Evolutionary conservation across 208 protist species (phyloP), one percentile per base, ranked within the genome.

Genomic region (Wallacemonas sp.): DNA sequence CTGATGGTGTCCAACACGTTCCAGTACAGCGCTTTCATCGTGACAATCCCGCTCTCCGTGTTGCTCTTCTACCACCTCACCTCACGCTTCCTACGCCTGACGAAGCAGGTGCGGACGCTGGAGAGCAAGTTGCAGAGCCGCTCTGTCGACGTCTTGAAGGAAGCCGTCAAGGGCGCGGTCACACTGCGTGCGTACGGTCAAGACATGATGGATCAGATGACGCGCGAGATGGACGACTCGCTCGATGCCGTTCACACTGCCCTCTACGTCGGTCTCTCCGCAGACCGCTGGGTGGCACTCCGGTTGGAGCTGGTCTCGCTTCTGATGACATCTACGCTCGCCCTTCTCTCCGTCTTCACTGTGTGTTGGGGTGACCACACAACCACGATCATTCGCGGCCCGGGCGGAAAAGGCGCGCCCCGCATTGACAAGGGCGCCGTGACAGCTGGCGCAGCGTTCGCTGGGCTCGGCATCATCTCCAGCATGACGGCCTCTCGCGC

Each of bases 31-130:
- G 73, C 75, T 41, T 93, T 90, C 55, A 68, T 88, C 45, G 60
- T 78, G 5, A 75, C 90, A 19, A 53, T 93, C 44, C 87, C 87
- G 27, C 65, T 93, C 28, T 79, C 77, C 6, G 74, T 80, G 21
- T 70, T 86, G n/a, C 69, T 93, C 44, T 93, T 93, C 68, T 81
- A 87, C 59, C 71, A 83, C 49, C 70, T 93, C 17, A 86, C 80
- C 1, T 66, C 84, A 38, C 77, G 81, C 28, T 93, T 87, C 60
- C 70, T 93, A 15, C 71, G 64, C 42, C 71, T 90, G 39, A 77
- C 75, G n/a, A 85, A 88, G 63, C 81, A 90, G 72, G 68, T 91
- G 36, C 87, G 84, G 1, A 72, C 75, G 19, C 47, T 93, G 47
- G 83, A 93, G 49, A 75, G 75, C 54, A 75, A 82, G 41, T 62